Conservation (phyloP, 2,329 filamentous ascomycete genomes). For the Alternaria rosae region DNA sequence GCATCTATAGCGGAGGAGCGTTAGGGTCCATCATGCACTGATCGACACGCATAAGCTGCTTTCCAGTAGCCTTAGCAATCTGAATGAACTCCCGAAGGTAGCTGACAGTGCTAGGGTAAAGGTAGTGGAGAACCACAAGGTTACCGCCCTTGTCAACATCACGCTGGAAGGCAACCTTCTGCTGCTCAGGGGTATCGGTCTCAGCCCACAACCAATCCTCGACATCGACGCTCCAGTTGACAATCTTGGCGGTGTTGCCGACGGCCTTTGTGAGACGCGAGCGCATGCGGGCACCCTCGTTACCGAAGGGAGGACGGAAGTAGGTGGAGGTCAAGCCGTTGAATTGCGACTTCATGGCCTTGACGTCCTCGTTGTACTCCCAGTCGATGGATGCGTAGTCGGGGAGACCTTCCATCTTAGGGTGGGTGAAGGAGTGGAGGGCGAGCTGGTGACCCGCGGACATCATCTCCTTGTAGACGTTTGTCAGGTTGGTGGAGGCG, state of each 20-base stretch:
- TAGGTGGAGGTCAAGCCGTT: constrained; percentile 55
- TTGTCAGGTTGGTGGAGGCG: constrained; percentile 65
- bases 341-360: constrained; percentile 53
- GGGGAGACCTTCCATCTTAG: constrained; percentile 68
- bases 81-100: constrained; percentile 71
- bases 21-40: constrained; percentile 71
- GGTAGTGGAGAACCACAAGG: constrained; percentile 73
- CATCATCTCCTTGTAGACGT: constrained; percentile 70
- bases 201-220: constrained; percentile 75
- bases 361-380: constrained; percentile 67
- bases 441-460: constrained; percentile 71
- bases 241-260: constrained; percentile 61
- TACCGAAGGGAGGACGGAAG: constrained; percentile 75
- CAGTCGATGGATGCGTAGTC: constrained; percentile 64
- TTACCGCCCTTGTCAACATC: constrained; percentile 69
- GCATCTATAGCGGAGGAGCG: constrained; percentile 51
- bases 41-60: constrained; percentile 71
- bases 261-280: constrained; percentile 63
- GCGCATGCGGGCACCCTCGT: constrained; percentile 70
- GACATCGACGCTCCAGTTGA: constrained; percentile 74
- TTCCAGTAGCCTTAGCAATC: constrained; percentile 68
- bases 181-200: constrained; percentile 68
- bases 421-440: constrained; percentile 73
- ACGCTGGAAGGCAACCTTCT: constrained; percentile 70
- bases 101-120: constrained; percentile 68